These are phyloP conservation scores for Epipyxis sp. DNA, from an alignment of 108 stramenopile genomes.

Conservation along the genomic window DNA sequence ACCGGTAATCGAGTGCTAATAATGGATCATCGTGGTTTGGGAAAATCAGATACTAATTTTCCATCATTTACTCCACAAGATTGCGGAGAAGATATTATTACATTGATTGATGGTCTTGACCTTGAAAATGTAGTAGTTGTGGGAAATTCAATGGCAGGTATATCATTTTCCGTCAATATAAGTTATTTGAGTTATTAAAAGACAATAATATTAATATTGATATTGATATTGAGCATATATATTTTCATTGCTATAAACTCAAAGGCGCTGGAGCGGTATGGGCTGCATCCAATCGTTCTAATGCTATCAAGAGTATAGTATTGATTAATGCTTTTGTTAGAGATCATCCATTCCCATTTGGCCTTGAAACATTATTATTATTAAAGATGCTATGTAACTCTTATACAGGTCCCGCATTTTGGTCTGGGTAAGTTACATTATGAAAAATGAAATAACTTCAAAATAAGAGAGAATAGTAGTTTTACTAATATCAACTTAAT, in stretches of 20 bases:
- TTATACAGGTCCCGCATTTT: not conserved
- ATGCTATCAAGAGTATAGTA: not conserved
- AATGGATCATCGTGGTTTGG: not conserved
- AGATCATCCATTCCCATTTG: not conserved
- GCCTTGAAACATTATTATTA: not conserved
- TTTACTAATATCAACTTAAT: too few species aligned
- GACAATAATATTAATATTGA: too few species aligned
- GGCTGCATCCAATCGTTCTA: not conserved
- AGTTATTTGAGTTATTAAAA: too few species aligned
- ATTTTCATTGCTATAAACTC: not conserved
- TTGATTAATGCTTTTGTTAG: not conserved
- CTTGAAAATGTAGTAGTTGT: not conserved
- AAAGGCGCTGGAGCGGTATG: not conserved
- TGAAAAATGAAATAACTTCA: too few species aligned
- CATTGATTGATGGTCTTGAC: not conserved
- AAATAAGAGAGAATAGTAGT: too few species aligned
- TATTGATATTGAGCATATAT: too few species aligned
- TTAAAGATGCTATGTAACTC: not conserved
- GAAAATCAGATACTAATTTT: not conserved
- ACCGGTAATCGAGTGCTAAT: not conserved
- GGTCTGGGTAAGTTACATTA: too few species aligned
- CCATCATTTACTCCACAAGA: not conserved
- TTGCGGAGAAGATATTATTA: not conserved
- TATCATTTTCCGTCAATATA: too few species aligned
- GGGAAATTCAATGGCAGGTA: too few species aligned